These are phyloP conservation scores for Podosphaera leucotricha DNA, from an alignment of 2,329 filamentous ascomycete species.

Conservation along the genomic window DNA sequence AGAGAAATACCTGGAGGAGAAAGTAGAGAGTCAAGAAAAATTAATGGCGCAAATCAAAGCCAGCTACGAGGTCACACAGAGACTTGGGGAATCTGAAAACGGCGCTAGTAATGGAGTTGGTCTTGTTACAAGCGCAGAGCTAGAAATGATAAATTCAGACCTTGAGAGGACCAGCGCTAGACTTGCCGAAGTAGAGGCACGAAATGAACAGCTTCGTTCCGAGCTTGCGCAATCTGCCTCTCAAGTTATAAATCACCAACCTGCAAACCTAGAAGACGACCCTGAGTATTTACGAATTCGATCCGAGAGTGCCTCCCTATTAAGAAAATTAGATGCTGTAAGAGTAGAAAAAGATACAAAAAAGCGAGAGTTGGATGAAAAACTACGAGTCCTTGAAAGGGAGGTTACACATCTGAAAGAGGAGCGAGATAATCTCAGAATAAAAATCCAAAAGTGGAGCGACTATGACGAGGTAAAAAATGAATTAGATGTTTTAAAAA, in stretches of 20 bases:
- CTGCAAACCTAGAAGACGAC: conserved; percentile 57
- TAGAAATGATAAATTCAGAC: conserved; percentile 83
- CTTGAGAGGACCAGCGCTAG: conserved; percentile 71
- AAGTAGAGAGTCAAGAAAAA: conserved; percentile 80
- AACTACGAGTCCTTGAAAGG: conserved; percentile 55
- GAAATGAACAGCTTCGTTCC: conserved; percentile 78
- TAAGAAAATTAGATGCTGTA: conserved; percentile 67
- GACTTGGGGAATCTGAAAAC: conserved; percentile 51
- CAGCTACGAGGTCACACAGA: conserved; percentile 86
- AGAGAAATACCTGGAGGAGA: conserved; percentile 76
- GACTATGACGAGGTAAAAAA: conserved; percentile 95
- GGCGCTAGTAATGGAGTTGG: conserved; percentile 30
- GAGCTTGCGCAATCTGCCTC: conserved; percentile 80
- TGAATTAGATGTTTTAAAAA: conserved; percentile 89
- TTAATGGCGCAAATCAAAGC: conserved; percentile 87
- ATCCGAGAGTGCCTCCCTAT: conserved; percentile 77
- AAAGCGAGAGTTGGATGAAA: conserved; percentile 52
- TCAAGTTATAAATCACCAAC: conserved; percentile 32
- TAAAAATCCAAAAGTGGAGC: conserved; percentile 66
- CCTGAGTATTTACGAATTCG: conserved; percentile 68
- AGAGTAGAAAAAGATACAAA: conserved; percentile 66
- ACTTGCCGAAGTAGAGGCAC: conserved; percentile 72
- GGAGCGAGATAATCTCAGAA: conserved; percentile 58
- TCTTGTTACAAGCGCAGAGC: conserved; percentile 62
- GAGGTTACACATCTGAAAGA: conserved; percentile 50